Conservation (phyloP, 768 basidiomycete species). For the Exsudoporus frostii region DNA sequence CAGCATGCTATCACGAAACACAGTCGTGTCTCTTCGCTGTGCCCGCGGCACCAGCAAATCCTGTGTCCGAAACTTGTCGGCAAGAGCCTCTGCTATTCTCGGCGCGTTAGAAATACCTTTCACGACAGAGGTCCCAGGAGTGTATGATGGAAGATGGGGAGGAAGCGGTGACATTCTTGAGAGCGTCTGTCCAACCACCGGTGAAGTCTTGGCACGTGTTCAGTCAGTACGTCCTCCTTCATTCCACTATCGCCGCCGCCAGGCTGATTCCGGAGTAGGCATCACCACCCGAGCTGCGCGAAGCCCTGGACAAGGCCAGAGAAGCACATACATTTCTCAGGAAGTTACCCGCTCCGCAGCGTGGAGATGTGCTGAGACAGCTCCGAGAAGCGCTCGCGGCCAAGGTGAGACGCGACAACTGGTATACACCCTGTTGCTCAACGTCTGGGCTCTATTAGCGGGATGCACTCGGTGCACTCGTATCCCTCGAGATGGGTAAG, state of each 20-base stretch:
- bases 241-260: background rate
- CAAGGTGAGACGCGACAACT: conserved; percentile 49
- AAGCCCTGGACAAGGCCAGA: conserved; percentile 62
- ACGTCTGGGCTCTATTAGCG: conserved; percentile 42
- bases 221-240: conserved; percentile 48
- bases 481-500: conserved; percentile 90
- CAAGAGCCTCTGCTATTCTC: conserved; percentile 66
- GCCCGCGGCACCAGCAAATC: conserved; percentile 17
- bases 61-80: conserved; percentile 51
- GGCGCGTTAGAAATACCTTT: conserved; percentile 58
- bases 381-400: conserved; percentile 76
- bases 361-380: conserved; percentile 87
- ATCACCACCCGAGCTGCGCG: conserved; percentile 67
- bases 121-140: conserved; percentile 59
- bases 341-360: conserved; percentile 77
- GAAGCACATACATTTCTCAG: conserved; percentile 74
- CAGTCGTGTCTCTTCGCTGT: conserved; percentile 7
- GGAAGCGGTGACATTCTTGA: conserved; percentile 68
- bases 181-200: conserved; percentile 83
- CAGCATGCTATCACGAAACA: conserved; percentile 27
- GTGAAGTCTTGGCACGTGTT: conserved; percentile 76
- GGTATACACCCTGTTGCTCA: conserved; percentile 3
- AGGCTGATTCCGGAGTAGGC: conserved; percentile 42
- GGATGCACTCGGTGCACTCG: conserved; percentile 74
- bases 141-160: conserved; percentile 81